A percentile compares a stretch with the other conserved stretches of the same genome.
phyloP scores from a whole-genome alignment of 1,284 basidiomycete species.

The Anthracocystis setariae region DNA sequence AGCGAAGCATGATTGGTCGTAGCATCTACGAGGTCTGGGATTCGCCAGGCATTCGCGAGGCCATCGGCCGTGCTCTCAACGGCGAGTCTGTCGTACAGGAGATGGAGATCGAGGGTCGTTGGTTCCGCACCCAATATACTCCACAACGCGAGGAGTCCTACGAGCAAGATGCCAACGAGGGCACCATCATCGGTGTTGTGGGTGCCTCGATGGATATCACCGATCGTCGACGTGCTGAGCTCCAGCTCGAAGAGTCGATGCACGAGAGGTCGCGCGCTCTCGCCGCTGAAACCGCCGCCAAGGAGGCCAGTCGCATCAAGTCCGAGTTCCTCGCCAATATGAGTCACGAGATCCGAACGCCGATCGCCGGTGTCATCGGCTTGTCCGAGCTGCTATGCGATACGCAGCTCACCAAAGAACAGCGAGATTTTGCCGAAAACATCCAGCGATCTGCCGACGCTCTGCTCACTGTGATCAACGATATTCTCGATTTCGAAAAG shows the following conservation, averaged over 20 bases:
- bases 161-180: conserved; percentile 46
- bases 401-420: conserved; percentile 66
- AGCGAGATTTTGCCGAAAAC: conserved; percentile 69
- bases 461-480: conserved; percentile 70
- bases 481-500: conserved; percentile 70
- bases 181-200: conserved; percentile 64
- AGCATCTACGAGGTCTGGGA: conserved; percentile 61
- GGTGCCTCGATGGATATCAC: conserved; percentile 68
- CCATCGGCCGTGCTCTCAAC: conserved; percentile 52
- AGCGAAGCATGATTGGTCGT: conserved; percentile 56
- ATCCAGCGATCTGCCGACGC: conserved; percentile 70
- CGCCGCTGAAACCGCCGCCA: conserved; percentile 67
- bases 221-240: conserved; percentile 64
- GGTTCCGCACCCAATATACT: conserved; percentile 63
- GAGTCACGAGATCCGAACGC: conserved; percentile 70
- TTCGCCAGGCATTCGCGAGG: conserved; percentile 49
- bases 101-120: conserved; percentile 62
- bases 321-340: conserved; percentile 68
- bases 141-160: conserved; percentile 53
- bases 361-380: conserved; percentile 68
- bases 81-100: conserved; percentile 61
- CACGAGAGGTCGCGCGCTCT: conserved; percentile 65
- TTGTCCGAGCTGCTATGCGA: conserved; percentile 66
- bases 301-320: conserved; percentile 72
- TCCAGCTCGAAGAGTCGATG: conserved; percentile 61